Base-by-base conservation (phyloP, 108 stramenopile species). In the Nannochloropsis gaditana region DNA sequence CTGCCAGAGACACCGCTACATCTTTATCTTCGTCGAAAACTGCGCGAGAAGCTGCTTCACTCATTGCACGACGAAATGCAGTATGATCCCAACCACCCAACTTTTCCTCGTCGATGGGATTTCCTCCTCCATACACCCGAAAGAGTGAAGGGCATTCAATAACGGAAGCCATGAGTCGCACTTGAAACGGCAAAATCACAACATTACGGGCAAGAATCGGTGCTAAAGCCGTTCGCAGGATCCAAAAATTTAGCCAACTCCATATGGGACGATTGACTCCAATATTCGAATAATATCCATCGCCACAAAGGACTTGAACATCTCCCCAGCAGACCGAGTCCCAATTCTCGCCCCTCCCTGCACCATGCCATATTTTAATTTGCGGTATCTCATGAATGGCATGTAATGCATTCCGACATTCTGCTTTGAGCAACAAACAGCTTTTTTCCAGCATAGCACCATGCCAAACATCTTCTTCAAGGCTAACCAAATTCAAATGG, bases 11-110 rank as follows among this genome's bases (percentile, higher is more conserved):
- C 8, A 73, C 59, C 19, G 59, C 19, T n/a, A 73, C 2, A 73
- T 73, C 59, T n/a, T 8, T 73, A 6, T 73, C 59, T 73, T 73
- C 59, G 6, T 73, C 2, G 59, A 15, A 73, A 15, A 73, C 8
- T n/a, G 6, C 59, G n/a, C 59, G 59, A 2, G 6, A 15, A 4
- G 59, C 59, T n/a, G 19, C 59, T 73, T 73, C 59, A n/a, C n/a
- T n/a, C 59, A 73, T n/a, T 73, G 59, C 59, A n/a, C 59, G 59
- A n/a, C 59, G 59, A 73, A n/a, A 73, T 73, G 59, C 59, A 6
- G 15, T n/a, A n/a, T 73, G 59, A 73, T 73, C n/a, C 59, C 59
- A 73, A 15, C 59, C 59, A n/a, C 59, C 59, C 59, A 73, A n/a
- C 59, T n/a, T 2, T 3, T 73, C 59, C 19, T 73, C 59, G 59